Conservation (phyloP, 2,329 filamentous ascomycete species). For the Lasiodiplodia sp. region DNA sequence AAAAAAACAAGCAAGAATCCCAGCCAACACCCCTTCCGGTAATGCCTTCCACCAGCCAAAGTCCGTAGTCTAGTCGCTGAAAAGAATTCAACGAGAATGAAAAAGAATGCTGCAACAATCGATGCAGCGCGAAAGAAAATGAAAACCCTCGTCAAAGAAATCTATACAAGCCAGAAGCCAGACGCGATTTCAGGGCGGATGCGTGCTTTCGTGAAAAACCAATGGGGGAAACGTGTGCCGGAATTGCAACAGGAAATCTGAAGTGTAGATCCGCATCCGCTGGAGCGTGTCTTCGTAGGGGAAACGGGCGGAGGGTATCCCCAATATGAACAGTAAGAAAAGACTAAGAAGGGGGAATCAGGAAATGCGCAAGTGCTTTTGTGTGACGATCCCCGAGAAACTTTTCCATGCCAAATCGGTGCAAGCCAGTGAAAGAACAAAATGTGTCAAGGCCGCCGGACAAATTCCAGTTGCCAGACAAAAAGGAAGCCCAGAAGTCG, state of each 20-base stretch:
- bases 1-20: constrained; percentile 14
- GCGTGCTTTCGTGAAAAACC: constrained; percentile 29
- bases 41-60: constrained; percentile 27
- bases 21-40: constrained; percentile 29
- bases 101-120: constrained; percentile 15
- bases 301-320: constrained; percentile 21
- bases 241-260: constrained; percentile 16
- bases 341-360: constrained; percentile 19
- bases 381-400: constrained; percentile 25
- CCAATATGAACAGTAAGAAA: constrained; percentile 28
- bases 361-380: constrained; percentile 30
- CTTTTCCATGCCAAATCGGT: constrained; percentile 29
- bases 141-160: constrained; percentile 27
- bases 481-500: constrained; percentile 1
- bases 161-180: constrained; percentile 29
- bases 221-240: constrained; percentile 24
- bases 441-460: constrained; percentile 1
- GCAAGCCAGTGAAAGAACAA: constrained; percentile 24
- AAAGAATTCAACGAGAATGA: constrained; percentile 21
- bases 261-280: constrained; percentile 29
- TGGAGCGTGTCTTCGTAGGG: constrained; percentile 30
- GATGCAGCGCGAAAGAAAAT: constrained; percentile 25
- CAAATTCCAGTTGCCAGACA: constrained; percentile 19
- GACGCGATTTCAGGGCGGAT: constrained; percentile 27
- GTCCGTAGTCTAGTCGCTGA: constrained; percentile 30